Percentiles rank a stretch among this genome's conserved stretches.
Conservation (phyloP, 768 basidiomycete species). For the Hydnomerulius pinastri region DNA sequence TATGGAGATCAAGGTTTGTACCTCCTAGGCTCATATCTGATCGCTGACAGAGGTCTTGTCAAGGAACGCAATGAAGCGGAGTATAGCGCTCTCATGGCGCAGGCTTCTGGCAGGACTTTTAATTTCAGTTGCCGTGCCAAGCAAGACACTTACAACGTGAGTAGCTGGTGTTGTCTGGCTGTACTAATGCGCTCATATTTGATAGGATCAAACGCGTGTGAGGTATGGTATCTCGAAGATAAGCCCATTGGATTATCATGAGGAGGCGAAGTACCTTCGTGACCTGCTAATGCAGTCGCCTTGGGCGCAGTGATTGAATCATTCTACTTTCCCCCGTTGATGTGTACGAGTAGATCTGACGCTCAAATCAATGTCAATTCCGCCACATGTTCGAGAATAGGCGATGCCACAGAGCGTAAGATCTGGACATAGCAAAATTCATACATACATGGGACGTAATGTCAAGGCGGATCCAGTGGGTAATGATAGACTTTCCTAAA, state of each 20-base stretch:
- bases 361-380: too few relatives aligned
- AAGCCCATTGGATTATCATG: constrained; percentile 62
- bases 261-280: constrained; percentile 60
- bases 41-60: neutral
- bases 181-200: neutral
- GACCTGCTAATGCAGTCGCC: constrained; percentile 55
- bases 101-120: constrained; percentile 67
- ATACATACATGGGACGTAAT: neutral
- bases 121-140: constrained; percentile 88
- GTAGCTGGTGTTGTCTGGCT: constrained; percentile 24
- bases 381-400: too few relatives aligned
- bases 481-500: constrained; percentile 35
- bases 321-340: neutral
- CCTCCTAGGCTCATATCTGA: neutral
- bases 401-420: too few relatives aligned
- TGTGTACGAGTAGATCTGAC: neutral
- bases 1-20: constrained; percentile 62
- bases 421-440: too few relatives aligned
- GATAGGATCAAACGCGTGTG: constrained; percentile 77
- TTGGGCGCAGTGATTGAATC: constrained; percentile 46
- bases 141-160: constrained; percentile 82
- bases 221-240: constrained; percentile 82
- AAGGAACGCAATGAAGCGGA: constrained; percentile 62
- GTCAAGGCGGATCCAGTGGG: constrained; percentile 36
- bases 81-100: constrained; percentile 60